Evolutionary conservation across 2,329 filamentous ascomycete genomes (phyloP).

Genomic region (Bipolaris bicolor): DNA sequence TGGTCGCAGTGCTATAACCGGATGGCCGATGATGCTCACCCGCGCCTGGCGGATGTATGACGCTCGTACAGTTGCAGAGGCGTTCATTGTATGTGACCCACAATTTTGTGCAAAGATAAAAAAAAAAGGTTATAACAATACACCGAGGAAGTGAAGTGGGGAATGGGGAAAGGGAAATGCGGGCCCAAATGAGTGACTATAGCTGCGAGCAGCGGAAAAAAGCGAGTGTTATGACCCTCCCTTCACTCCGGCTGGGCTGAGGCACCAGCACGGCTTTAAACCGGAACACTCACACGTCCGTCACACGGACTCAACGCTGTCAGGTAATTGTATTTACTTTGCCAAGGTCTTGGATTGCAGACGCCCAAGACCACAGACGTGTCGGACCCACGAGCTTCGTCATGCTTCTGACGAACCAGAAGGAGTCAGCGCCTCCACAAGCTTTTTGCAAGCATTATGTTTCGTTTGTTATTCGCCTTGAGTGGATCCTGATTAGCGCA

Average conservation of each 20-base stretch:
- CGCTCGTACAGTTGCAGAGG: constrained; percentile 37
- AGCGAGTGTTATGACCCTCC: background rate
- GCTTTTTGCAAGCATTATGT: constrained; percentile 25
- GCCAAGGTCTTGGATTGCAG: background rate
- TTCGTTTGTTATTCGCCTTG: constrained; percentile 6
- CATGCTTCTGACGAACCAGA: constrained; percentile 9
- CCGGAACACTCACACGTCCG: constrained; percentile 1
- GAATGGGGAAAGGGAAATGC: background rate
- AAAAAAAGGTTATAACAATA: background rate
- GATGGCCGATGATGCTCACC: constrained; percentile 22
- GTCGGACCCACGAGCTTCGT: constrained; percentile 24
- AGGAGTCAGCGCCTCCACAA: constrained; percentile 6
- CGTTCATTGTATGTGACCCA: constrained; percentile 30
- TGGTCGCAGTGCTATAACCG: constrained; percentile 8
- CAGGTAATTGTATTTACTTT: constrained; percentile 5
- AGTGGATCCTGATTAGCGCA: background rate
- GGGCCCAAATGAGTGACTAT: background rate
- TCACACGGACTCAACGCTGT: constrained; percentile 1
- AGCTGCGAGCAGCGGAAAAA: background rate
- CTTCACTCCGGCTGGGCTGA: background rate
- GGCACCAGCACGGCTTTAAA: constrained; percentile 3
- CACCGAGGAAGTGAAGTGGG: background rate
- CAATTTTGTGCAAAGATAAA: too few relatives aligned
- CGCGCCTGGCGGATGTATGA: constrained; percentile 35
- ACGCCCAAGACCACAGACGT: constrained; percentile 17